Percentiles rank a stretch among this genome's conserved stretches.
Conservation (phyloP, 2,329 filamentous ascomycete genomes). For the Trichothecium sympodiale region DNA sequence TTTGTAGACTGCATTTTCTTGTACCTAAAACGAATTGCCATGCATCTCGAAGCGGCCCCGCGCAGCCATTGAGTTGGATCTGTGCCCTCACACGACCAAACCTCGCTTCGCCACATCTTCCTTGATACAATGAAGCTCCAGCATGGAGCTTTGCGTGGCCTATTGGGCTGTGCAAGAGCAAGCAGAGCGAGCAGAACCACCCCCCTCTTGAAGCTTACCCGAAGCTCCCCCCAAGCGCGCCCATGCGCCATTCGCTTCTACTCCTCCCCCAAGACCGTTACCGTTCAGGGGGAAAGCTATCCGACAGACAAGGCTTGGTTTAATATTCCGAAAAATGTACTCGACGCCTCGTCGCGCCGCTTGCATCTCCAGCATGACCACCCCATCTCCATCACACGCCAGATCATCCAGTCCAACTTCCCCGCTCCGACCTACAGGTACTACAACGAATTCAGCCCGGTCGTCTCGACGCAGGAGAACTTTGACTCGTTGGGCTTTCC, state of each 20-base stretch:
- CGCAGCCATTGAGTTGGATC: no score
- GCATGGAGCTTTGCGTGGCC: background rate
- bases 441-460: constrained; percentile 69
- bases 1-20: no score
- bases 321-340: constrained; percentile 69
- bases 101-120: background rate
- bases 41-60: no score
- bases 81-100: no score
- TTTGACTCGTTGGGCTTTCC: constrained; percentile 97
- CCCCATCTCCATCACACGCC: constrained; percentile 78
- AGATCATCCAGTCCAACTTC: constrained; percentile 87
- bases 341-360: constrained; percentile 60
- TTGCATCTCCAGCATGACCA: constrained; percentile 90
- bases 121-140: background rate
- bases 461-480: constrained; percentile 78
- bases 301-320: constrained; percentile 65
- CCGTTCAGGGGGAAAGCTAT: constrained; percentile 54
- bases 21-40: no score
- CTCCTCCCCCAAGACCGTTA: constrained; percentile 21
- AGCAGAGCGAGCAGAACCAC: background rate
- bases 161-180: background rate
- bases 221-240: background rate
- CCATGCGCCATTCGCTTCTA: constrained; percentile 3
- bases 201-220: background rate
- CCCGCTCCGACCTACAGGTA: constrained; percentile 60